phyloP scores from a whole-genome alignment of 1,284 basidiomycete genomes.

The Melanopsichium pennsylvanicum region DNA sequence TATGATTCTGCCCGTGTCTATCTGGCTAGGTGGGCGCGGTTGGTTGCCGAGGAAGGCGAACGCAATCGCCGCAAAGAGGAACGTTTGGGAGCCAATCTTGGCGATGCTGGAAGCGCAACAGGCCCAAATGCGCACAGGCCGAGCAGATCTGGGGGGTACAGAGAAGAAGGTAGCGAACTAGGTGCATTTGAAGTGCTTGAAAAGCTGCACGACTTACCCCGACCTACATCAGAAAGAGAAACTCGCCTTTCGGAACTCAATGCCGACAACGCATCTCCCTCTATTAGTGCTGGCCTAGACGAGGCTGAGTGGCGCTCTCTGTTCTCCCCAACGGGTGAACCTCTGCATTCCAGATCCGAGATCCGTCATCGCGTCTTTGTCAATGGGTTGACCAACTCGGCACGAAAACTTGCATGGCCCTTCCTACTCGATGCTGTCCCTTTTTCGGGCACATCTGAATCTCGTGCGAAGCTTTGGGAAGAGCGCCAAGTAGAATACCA shows the following conservation, averaged over 20 bases:
- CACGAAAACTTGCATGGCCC: conserved; percentile 76
- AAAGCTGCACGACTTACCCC: conserved; percentile 33
- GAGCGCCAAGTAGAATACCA: conserved; percentile 36
- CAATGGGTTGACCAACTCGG: conserved; percentile 43
- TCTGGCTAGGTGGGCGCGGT: conserved; percentile 92
- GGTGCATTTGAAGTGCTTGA: conserved; percentile 55
- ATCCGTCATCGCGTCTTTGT: conserved; percentile 55
- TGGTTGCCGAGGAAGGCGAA: conserved; percentile 73
- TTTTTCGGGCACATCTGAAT: conserved; percentile 72
- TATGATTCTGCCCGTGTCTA: conserved; percentile 96
- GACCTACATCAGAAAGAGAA: conserved; percentile 31
- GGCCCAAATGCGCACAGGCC: not conserved
- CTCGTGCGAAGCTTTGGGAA: conserved; percentile 47
- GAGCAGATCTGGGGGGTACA: not conserved
- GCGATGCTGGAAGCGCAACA: not conserved
- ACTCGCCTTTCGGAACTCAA: conserved; percentile 23
- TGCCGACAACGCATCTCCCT: not conserved
- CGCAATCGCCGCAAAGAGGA: conserved; percentile 50
- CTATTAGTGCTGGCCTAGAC: conserved; percentile 19
- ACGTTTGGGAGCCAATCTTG: conserved; percentile 11
- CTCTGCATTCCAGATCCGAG: conserved; percentile 19
- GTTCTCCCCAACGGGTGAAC: conserved; percentile 43
- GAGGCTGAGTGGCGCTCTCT: conserved; percentile 45
- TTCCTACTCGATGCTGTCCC: conserved; percentile 83
- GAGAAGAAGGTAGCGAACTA: conserved; percentile 38